phyloP scores from a whole-genome alignment of 2,329 filamentous ascomycete species.

The Alternaria angustiovoidea region DNA sequence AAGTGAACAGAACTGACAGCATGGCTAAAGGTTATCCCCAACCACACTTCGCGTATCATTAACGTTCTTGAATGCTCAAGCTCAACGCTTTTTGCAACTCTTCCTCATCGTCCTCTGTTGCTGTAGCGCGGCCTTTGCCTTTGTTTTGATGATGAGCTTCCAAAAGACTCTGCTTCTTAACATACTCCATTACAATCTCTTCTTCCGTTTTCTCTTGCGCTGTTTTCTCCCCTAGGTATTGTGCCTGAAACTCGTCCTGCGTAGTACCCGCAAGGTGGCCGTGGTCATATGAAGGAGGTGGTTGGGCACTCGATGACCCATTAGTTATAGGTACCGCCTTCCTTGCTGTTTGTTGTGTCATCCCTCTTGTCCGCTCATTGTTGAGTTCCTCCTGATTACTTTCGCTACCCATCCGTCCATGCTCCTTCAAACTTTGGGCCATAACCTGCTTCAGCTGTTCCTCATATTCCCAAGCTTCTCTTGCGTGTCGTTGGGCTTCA shows the following conservation, averaged over 20 bases:
- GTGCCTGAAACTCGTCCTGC: slow-evolving; percentile 10
- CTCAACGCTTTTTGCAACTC: neutral
- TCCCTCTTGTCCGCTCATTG: neutral
- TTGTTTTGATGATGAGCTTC: slow-evolving; percentile 64
- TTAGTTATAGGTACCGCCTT: neutral
- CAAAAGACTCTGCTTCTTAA: slow-evolving; percentile 76
- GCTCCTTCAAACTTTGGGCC: neutral
- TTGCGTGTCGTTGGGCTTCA: slow-evolving; percentile 7
- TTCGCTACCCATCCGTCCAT: neutral
- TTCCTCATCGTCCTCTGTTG: neutral
- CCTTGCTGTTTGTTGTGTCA: neutral
- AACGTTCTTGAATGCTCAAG: neutral
- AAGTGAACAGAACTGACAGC: neutral
- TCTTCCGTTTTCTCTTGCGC: slow-evolving; percentile 65
- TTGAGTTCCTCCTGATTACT: neutral
- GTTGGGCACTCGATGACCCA: too few species aligned
- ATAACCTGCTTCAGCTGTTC: neutral
- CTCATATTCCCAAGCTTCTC: slow-evolving; percentile 8
- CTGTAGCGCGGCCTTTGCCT: slow-evolving; percentile 4
- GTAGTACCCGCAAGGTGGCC: neutral
- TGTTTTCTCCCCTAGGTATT: slow-evolving; percentile 47
- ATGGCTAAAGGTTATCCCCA: neutral
- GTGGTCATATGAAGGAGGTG: neutral
- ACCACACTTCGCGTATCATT: neutral
- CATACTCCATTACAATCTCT: slow-evolving; percentile 76